phyloP scores from a whole-genome alignment of 2,329 filamentous ascomycete genomes.

The Cladosporium sp. region DNA sequence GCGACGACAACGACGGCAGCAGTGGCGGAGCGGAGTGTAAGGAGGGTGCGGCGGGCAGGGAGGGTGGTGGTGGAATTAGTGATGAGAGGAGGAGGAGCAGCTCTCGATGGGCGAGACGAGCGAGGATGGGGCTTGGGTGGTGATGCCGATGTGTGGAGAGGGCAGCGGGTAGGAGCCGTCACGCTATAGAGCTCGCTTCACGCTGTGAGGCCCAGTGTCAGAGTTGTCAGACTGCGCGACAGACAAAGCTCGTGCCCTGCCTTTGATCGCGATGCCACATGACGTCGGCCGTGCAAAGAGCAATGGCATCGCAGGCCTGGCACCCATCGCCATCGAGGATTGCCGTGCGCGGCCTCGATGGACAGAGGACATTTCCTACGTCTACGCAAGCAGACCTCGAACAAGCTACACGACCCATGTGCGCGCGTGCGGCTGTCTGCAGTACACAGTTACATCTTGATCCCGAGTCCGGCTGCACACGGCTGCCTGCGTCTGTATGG shows the following conservation, averaged over 20 bases:
- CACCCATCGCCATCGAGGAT: not conserved
- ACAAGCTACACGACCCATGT: not conserved
- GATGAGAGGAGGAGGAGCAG: not conserved
- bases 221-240: not conserved
- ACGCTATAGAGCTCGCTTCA: not conserved
- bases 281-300: not conserved
- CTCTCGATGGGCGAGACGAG: not conserved
- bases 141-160: slow-evolving; percentile 5
- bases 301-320: too few species aligned
- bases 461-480: not conserved
- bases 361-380: too few species aligned
- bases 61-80: not conserved
- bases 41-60: not conserved
- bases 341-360: not conserved
- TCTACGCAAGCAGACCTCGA: not conserved
- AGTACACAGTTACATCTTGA: not conserved
- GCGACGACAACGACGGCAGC: not conserved
- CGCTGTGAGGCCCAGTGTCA: not conserved
- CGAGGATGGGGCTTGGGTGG: not conserved
- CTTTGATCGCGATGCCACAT: not conserved
- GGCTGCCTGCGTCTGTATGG: slow-evolving; percentile 1
- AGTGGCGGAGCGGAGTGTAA: not conserved
- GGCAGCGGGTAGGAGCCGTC: not conserved
- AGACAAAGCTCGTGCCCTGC: not conserved
- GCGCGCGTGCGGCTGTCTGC: not conserved